Evolutionary conservation across 805 yeast genomes (phyloP).

Genomic region (Nadsonia fulvescens): DNA sequence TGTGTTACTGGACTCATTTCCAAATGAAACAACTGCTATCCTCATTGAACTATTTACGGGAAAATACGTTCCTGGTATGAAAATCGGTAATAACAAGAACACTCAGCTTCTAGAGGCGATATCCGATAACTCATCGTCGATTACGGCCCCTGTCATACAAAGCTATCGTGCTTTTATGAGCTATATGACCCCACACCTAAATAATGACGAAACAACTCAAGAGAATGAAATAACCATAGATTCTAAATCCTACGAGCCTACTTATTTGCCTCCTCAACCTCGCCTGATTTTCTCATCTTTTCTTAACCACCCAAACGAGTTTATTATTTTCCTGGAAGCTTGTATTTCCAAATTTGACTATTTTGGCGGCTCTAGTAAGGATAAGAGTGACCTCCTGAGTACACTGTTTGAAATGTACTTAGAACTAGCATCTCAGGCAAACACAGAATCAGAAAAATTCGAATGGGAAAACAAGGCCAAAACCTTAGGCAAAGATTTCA

Average conservation of each 20-base stretch:
- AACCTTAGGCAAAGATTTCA: constrained; percentile 28
- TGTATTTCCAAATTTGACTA: constrained; percentile 62
- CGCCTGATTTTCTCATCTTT: constrained; percentile 73
- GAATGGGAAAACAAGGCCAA: constrained; percentile 56
- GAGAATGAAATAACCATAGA: constrained; percentile 6
- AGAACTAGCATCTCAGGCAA: constrained; percentile 29
- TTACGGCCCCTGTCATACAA: constrained; percentile 22
- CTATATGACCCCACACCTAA: constrained; percentile 23
- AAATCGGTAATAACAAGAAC: constrained; percentile 6
- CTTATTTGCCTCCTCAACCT: constrained; percentile 86
- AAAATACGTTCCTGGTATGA: constrained; percentile 33
- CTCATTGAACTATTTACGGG: constrained; percentile 84
- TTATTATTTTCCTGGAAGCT: constrained; percentile 84
- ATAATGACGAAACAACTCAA: constrained; percentile 8
- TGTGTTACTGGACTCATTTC: constrained; percentile 42
- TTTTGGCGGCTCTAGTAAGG: constrained; percentile 53
- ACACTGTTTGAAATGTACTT: constrained; percentile 74
- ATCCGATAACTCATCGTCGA: constrained; percentile 6
- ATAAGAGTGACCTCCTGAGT: constrained; percentile 52
- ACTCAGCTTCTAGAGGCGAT: constrained; percentile 4
- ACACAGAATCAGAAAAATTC: constrained; percentile 19
- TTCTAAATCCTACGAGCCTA: constrained; percentile 29
- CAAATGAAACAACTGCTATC: constrained; percentile 66
- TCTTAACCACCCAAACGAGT: constrained; percentile 69
- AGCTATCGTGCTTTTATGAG: constrained; percentile 41